A percentile compares a stretch with the other conserved stretches of the same genome.
phyloP scores from a whole-genome alignment of 768 basidiomycete genomes.

The Ramaria rubella region DNA sequence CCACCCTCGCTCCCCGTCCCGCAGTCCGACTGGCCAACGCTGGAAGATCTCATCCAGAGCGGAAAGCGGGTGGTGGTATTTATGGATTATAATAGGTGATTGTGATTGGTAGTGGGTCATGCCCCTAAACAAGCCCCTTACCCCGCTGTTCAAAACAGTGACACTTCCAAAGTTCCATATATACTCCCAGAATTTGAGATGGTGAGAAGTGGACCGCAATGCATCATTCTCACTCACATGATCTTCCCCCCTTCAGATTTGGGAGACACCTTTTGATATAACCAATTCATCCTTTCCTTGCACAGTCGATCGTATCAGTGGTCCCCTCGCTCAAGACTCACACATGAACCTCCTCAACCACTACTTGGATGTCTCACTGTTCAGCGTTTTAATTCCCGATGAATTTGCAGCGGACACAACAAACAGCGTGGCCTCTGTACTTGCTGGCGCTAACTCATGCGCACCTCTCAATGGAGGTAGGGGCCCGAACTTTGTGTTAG shows the following conservation, averaged over 20 bases:
- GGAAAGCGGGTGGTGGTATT: slow-evolving; percentile 59
- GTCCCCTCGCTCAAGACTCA: slow-evolving; percentile 40
- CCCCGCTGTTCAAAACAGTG: neutral
- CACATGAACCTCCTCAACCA: slow-evolving; percentile 59
- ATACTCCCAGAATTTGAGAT: slow-evolving; percentile 53
- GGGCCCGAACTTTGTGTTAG: slow-evolving; percentile 46
- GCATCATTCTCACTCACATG: neutral
- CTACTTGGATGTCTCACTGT: slow-evolving; percentile 40
- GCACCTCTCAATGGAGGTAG: slow-evolving; percentile 36
- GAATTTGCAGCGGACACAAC: slow-evolving; percentile 23
- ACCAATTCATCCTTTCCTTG: slow-evolving; percentile 49
- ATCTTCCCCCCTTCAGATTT: slow-evolving; percentile 31
- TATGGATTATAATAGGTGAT: slow-evolving; percentile 34
- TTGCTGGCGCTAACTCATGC: slow-evolving; percentile 39
- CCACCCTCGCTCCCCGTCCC: slow-evolving; percentile 42
- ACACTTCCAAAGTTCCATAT: slow-evolving; percentile 31
- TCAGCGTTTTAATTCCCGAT: slow-evolving; percentile 25
- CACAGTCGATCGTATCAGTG: slow-evolving; percentile 42
- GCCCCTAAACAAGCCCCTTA: neutral
- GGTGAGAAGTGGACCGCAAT: slow-evolving; percentile 24
- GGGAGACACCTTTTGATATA: slow-evolving; percentile 51
- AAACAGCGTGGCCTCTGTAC: slow-evolving; percentile 28
- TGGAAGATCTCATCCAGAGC: slow-evolving; percentile 52
- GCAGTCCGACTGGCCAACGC: slow-evolving; percentile 52
- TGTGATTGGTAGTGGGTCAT: neutral